Base-by-base conservation (phyloP, 179 eudicot genomes). In the Beta lomatogona region DNA sequence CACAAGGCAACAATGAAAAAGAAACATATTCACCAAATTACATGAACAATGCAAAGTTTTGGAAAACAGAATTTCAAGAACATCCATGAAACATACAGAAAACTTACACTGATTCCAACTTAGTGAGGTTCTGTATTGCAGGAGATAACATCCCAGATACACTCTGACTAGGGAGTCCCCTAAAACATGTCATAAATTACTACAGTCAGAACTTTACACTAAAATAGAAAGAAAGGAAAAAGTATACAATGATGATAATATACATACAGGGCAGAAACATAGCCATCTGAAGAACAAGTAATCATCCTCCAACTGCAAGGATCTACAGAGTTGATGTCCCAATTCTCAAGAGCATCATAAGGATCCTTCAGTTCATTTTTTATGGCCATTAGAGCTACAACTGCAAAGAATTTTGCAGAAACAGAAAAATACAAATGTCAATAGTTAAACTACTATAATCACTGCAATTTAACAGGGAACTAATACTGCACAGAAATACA, bases 231-330 rank as follows among this genome's bases (percentile, higher is more conserved):
- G 36, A 77, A 58, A 70, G 1, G 19, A 19, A 59, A 48, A 76
- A 46, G 3, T 4, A 6, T 25, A 59, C 41, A 36, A 36, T 36
- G 41, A 36, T 36, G 59, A 50, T n/a, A 65, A 16, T 64, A 36
- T 19, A 88, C 98, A 89, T 82, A 95, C 98, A 95, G 73, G 74
- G 90, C 83, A 81, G 94, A 88, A 57, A 95, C 98, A 83, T 55
- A 88, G 53, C 94, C 92, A 80, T 93, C 97, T 15, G 77, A 15
- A 44, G 88, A 59, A 77, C 98, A 95, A 68, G 93, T 92, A 64
- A 95, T 86, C 98, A 95, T 95, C 79, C 93, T 90, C 98, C 98
- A 95, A 72, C 94, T 87, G 85, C 98, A 95, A 81, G 98, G 98
- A 87, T 95, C 98, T 5, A 93, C 97, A 54, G 94, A 88, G 65